Base-by-base conservation (phyloP, 2,329 filamentous ascomycete species). In the Aureobasidium leucospermi region DNA sequence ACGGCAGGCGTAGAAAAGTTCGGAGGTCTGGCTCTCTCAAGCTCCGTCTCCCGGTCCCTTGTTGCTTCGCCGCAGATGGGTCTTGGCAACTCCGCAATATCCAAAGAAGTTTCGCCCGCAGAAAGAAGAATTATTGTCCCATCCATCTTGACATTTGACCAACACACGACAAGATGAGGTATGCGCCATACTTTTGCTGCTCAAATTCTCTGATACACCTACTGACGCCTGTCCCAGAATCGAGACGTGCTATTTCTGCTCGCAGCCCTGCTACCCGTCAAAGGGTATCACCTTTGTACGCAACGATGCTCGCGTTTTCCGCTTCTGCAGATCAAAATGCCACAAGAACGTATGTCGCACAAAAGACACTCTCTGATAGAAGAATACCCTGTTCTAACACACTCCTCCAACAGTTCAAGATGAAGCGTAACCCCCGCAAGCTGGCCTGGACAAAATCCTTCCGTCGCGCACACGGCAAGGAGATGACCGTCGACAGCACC, bases 401-500 rank as follows among this genome's bases (percentile, higher is more conserved):
- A 34, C 3, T 29, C n/a, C 16, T 8, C n/a, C 23, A 45, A 52
- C 65, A 85, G 81, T 96, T 95, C 84, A 94, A 95, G 78, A 96
- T 96, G 90, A 96, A 96, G 88, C 87, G 94, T 66, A 96, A 97
- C 78, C 92, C 93, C 38, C 86, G 93, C 73, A 96, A 96, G 66
- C 84, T 97, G 68, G 94, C 91, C 76, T 96, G 93, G 94, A 96
- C 93, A 63, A 96, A 96, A 81, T 86, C 90, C 56, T 93, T 92
- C 82, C 88, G 91, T 70, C 87, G 87, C 72, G 84, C 87, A 16
- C 87, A 88, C 60, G 90, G 90, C 78, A 95, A 79, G 66, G 83
- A 85, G 75, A 86, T 96, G 90, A 89, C 89, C 60, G 92, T 97
- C 75, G 94, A 99, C 81, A 88, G 85, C 69, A 96, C 93, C 34